These are phyloP conservation scores for Clonostachys solani DNA, from an alignment of 2,329 filamentous ascomycete genomes.

Conservation along the genomic window DNA sequence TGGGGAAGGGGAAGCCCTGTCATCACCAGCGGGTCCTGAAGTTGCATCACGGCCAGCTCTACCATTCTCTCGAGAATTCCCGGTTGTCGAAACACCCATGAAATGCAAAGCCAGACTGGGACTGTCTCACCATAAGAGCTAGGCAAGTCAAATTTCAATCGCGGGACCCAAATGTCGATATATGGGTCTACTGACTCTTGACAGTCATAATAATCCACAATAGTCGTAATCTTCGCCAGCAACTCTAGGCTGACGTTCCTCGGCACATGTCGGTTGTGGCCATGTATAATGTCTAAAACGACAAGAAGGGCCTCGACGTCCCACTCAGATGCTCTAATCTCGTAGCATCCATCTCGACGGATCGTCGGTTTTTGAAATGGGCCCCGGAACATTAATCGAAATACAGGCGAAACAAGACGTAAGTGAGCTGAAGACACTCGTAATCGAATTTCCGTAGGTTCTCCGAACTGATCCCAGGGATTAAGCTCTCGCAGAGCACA, in stretches of 20 bases:
- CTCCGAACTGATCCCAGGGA: no score
- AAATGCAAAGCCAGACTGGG: constrained; percentile 6
- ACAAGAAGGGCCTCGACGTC: constrained; percentile 17
- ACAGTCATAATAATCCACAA: constrained; percentile 4
- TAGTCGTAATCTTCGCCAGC: constrained; percentile 1
- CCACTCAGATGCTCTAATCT: constrained; percentile 10
- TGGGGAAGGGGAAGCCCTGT: constrained; percentile 1
- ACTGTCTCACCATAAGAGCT: constrained; percentile 1
- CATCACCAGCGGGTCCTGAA: constrained; percentile 2
- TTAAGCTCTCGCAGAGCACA: no score
- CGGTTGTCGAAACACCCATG: constrained; percentile 6
- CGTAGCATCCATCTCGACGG: background rate
- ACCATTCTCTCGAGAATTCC: constrained; percentile 2
- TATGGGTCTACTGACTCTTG: constrained; percentile 10
- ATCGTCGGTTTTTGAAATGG: no score
- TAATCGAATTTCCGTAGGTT: no score
- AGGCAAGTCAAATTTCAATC: background rate
- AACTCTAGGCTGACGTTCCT: constrained; percentile 2
- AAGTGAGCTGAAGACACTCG: no score
- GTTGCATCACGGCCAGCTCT: constrained; percentile 2
- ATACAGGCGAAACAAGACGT: no score
- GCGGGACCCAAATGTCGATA: constrained; percentile 3
- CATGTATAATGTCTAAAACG: constrained; percentile 19
- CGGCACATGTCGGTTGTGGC: constrained; percentile 13
- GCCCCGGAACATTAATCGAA: no score